phyloP scores from a whole-genome alignment of 2,329 filamentous ascomycete species.

The Fusarium armeniacum region DNA sequence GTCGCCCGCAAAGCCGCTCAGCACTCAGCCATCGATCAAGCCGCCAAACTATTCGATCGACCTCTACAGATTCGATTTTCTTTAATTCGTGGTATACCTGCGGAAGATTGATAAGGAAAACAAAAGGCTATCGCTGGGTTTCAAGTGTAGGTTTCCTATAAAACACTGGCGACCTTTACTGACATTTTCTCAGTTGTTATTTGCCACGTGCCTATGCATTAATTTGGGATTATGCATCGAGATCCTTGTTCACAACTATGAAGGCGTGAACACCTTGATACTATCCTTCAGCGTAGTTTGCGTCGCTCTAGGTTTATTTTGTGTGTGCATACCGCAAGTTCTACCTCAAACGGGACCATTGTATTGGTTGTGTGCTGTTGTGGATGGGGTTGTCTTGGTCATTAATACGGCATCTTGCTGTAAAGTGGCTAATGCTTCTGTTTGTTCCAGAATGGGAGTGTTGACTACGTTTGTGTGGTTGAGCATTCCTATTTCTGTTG shows the following conservation, averaged over 20 bases:
- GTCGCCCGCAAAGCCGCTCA: background rate
- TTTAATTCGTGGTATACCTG: background rate
- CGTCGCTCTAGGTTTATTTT: background rate
- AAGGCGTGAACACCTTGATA: background rate
- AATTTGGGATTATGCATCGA: background rate
- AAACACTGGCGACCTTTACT: too few relatives aligned
- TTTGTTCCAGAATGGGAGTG: background rate
- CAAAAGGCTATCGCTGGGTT: too few relatives aligned
- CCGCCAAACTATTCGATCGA: too few relatives aligned
- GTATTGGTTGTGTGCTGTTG: too few relatives aligned
- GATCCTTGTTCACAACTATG: background rate
- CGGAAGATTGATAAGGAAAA: too few relatives aligned
- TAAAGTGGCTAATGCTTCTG: background rate
- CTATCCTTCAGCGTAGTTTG: background rate
- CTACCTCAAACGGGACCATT: background rate
- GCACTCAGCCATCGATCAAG: background rate
- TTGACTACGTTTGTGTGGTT: background rate
- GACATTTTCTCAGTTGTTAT: background rate
- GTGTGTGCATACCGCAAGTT: background rate
- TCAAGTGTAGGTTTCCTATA: too few relatives aligned
- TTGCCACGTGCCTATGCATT: background rate
- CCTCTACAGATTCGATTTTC: too few relatives aligned
- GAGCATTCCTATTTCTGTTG: background rate
- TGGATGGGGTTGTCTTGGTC: background rate
- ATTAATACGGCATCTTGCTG: background rate